Percentiles rank a stretch among this genome's conserved stretches.
These are phyloP conservation scores for Metschnikowia similis DNA, from an alignment of 805 yeast species.

Conservation along the genomic window DNA sequence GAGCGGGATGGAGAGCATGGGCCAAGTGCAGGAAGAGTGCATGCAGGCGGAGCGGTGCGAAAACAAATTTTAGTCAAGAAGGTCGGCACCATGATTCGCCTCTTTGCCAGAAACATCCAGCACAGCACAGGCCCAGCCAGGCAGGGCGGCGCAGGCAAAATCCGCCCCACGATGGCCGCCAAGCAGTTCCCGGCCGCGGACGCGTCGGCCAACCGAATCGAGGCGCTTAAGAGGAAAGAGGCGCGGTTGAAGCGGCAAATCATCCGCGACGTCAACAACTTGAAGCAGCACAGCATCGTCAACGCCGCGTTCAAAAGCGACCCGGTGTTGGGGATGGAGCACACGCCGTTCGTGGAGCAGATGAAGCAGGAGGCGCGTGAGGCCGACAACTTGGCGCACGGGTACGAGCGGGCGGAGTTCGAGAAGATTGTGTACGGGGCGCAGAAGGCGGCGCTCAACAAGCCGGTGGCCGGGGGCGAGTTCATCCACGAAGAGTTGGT, in stretches of 20 bases:
- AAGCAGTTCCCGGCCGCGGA: conserved; percentile 32
- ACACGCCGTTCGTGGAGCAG: conserved; percentile 65
- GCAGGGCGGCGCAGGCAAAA: conserved; percentile 7
- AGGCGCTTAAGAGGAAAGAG: conserved; percentile 36
- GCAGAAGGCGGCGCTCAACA: conserved; percentile 52
- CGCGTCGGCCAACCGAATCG: conserved; percentile 30
- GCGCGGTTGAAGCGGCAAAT: conserved; percentile 39
- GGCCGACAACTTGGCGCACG: conserved; percentile 58
- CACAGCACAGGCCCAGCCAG: conserved; percentile 5
- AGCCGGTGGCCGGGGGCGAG: conserved; percentile 26
- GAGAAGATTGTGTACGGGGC: conserved; percentile 78
- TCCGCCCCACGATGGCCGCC: conserved; percentile 27
- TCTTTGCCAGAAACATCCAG: conserved; percentile 8
- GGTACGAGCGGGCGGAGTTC: conserved; percentile 58
- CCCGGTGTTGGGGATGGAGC: conserved; percentile 76
- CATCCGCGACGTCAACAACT: conserved; percentile 33
- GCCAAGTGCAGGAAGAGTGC: background rate
- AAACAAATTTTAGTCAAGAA: conserved; percentile 1
- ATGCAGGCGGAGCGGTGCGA: background rate
- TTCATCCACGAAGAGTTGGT: conserved; percentile 25
- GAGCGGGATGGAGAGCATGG: background rate
- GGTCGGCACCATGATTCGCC: conserved; percentile 10
- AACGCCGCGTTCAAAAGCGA: conserved; percentile 48
- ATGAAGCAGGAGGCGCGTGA: conserved; percentile 63
- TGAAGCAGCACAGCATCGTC: conserved; percentile 34